phyloP scores from a whole-genome alignment of 306 rosid genomes.

The Prunus mume region DNA sequence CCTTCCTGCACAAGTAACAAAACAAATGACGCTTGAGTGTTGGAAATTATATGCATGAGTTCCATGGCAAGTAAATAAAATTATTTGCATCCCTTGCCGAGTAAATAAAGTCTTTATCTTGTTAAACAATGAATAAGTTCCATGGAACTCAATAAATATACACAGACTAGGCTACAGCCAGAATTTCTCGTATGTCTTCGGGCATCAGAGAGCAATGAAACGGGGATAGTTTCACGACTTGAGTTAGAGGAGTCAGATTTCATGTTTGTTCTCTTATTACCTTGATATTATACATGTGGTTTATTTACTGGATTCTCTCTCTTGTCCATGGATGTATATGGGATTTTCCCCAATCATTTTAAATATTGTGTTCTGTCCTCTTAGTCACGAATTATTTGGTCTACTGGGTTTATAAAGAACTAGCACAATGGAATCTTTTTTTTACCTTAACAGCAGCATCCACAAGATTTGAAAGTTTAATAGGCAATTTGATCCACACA shows the following conservation, averaged over 20 bases:
- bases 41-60: not conserved
- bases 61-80: too few species aligned
- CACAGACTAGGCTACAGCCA: too few species aligned
- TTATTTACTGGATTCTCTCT: too few species aligned
- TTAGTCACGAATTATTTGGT: too few species aligned
- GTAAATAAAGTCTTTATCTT: too few species aligned
- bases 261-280: not conserved
- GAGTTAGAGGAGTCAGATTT: not conserved
- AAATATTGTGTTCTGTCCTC: too few species aligned
- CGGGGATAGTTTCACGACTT: not conserved
- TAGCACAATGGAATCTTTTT: not conserved
- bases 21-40: not conserved
- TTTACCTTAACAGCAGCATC: slow-evolving; percentile 59
- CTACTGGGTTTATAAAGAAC: not conserved
- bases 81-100: too few species aligned
- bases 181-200: not conserved
- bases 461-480: slow-evolving; percentile 53
- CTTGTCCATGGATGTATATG: too few species aligned
- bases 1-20: slow-evolving; percentile 57
- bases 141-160: too few species aligned
- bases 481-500: slow-evolving; percentile 76
- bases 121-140: too few species aligned
- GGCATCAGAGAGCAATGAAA: not conserved
- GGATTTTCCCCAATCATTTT: too few species aligned
- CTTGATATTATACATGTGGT: not conserved